Evolutionary conservation across 768 basidiomycete species (phyloP).

Genomic region (Cystofilobasidium ferigula): DNA sequence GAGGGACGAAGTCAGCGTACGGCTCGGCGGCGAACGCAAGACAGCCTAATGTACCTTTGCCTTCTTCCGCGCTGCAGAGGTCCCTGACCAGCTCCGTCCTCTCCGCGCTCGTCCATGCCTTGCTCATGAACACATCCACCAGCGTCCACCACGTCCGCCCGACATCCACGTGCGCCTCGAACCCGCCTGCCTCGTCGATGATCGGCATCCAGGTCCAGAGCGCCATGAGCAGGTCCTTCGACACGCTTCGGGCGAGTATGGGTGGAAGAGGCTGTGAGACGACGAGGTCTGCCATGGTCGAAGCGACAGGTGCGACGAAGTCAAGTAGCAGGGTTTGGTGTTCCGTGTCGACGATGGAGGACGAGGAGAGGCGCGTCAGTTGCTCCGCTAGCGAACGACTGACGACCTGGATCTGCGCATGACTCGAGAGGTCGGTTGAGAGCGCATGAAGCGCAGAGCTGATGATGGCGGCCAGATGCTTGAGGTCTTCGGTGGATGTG

Average conservation of each 20-base stretch:
- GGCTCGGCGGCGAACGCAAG: too few species aligned
- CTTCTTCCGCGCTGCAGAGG: too few species aligned
- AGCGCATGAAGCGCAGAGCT: neutral
- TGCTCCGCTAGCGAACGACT: neutral
- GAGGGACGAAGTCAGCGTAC: neutral
- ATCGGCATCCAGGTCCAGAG: slow-evolving; percentile 28
- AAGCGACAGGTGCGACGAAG: slow-evolving; percentile 1
- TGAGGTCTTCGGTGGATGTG: neutral
- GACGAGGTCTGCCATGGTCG: neutral
- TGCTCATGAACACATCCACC: slow-evolving; percentile 35
- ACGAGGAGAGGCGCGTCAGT: neutral
- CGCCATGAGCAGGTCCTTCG: slow-evolving; percentile 3
- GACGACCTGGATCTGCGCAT: neutral
- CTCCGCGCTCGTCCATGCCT: slow-evolving; percentile 19
- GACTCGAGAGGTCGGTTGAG: neutral
- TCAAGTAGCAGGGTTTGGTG: neutral
- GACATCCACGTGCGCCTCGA: slow-evolving; percentile 31
- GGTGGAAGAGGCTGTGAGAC: neutral
- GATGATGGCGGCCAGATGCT: neutral
- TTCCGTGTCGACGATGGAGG: neutral
- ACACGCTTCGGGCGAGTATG: neutral
- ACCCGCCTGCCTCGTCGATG: slow-evolving; percentile 30
- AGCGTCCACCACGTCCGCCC: slow-evolving; percentile 34
- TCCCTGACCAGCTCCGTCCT: neutral
- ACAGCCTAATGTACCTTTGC: too few species aligned